Conservation (phyloP, 106 monocot species). For the Narthecium ossifragum region DNA sequence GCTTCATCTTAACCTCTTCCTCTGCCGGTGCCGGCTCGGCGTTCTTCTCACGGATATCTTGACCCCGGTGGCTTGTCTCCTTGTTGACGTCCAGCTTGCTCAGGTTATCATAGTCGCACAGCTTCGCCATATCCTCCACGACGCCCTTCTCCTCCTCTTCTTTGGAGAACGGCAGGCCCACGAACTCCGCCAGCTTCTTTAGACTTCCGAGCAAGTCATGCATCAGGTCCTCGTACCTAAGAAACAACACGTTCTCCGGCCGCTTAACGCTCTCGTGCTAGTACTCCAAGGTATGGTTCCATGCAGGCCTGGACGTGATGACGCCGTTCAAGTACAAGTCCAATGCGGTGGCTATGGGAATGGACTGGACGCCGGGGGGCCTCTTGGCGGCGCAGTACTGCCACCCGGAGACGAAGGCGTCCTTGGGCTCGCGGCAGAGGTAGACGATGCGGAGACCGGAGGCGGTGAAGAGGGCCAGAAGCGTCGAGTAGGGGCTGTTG, state of each 20-base stretch:
- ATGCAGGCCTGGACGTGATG: slow-evolving; percentile 3
- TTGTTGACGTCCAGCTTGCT: slow-evolving; percentile 1
- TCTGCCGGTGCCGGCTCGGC: neutral
- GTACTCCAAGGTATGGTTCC: slow-evolving; percentile 21
- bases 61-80: too few relatives aligned
- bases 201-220: neutral
- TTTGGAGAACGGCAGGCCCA: slow-evolving; percentile 8
- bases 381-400: neutral
- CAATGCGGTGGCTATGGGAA: neutral
- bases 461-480: neutral
- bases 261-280: slow-evolving; percentile 1
- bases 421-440: slow-evolving; percentile 17
- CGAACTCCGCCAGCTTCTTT: slow-evolving; percentile 17
- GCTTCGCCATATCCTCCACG: slow-evolving; percentile 6
- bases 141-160: slow-evolving; percentile 12
- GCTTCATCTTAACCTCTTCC: too few relatives aligned
- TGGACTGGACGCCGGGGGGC: too few relatives aligned
- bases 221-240: slow-evolving; percentile 20
- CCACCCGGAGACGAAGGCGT: slow-evolving; percentile 6
- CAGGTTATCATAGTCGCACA: slow-evolving; percentile 16
- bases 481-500: slow-evolving; percentile 4
- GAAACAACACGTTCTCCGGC: slow-evolving; percentile 6
- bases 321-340: neutral
- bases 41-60: too few relatives aligned
- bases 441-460: slow-evolving; percentile 6